phyloP scores from a whole-genome alignment of 768 basidiomycete genomes.

The Suillus plorans region DNA sequence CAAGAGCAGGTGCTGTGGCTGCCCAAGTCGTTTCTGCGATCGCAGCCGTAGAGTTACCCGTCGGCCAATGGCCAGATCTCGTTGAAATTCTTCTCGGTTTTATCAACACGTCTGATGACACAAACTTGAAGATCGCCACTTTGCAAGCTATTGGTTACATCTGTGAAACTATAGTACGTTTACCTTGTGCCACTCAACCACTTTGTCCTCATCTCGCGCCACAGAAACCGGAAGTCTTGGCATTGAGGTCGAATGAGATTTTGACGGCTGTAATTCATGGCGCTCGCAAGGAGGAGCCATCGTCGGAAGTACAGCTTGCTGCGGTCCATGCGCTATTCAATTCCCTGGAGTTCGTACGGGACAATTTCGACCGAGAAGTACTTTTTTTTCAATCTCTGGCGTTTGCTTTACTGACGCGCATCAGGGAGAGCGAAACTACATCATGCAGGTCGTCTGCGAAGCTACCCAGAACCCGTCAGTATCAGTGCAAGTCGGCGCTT shows the following conservation, averaged over 20 bases:
- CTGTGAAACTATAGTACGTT: conserved; percentile 92
- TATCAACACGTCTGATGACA: conserved; percentile 71
- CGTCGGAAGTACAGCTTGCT: conserved; percentile 86
- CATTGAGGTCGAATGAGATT: conserved; percentile 92
- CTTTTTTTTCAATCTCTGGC: not conserved
- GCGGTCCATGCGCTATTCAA: conserved; percentile 93
- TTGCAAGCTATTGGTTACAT: conserved; percentile 96
- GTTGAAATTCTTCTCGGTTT: conserved; percentile 87
- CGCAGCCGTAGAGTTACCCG: conserved; percentile 89
- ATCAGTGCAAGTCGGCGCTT: conserved; percentile 91
- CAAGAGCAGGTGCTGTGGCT: conserved; percentile 80
- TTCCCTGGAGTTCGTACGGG: conserved; percentile 95
- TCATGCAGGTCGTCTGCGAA: conserved; percentile 99
- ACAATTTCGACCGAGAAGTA: conserved; percentile 98
- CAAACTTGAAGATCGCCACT: conserved; percentile 80
- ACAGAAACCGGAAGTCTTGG: conserved; percentile 92
- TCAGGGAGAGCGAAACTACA: conserved; percentile 98
- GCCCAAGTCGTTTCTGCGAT: conserved; percentile 95
- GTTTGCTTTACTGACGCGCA: not conserved
- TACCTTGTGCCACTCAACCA: conserved; percentile 5
- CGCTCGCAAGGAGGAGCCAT: conserved; percentile 92
- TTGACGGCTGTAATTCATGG: conserved; percentile 98
- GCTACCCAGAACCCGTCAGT: conserved; percentile 86
- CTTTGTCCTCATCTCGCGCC: conserved; percentile 10
- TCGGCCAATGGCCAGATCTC: conserved; percentile 85